A percentile compares a stretch with the other conserved stretches of the same genome.
Evolutionary conservation across 83 land plant species (phyloP).

Genomic region (Picea engelmannii): DNA sequence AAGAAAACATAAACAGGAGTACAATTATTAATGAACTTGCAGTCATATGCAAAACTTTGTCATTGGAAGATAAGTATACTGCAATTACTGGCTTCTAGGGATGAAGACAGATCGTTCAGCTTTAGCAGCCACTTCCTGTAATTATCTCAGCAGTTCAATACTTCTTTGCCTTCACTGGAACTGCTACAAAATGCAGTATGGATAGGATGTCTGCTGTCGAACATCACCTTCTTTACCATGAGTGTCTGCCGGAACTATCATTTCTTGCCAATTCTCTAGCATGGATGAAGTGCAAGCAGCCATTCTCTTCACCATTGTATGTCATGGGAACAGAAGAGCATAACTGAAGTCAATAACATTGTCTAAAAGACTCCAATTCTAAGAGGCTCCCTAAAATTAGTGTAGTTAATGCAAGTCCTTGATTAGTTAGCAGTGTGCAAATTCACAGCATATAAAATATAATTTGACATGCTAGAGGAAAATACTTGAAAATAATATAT

Average conservation of each 20-base stretch:
- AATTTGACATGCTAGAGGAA: no score
- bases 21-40: no score
- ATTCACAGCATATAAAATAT: no score
- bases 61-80: not conserved
- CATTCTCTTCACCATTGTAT: not conserved
- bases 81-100: slow-evolving; percentile 32
- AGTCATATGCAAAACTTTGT: no score
- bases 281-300: slow-evolving; percentile 31
- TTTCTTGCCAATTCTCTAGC: slow-evolving; percentile 37
- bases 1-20: no score
- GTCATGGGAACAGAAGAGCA: no score
- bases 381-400: no score
- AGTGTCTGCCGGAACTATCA: not conserved
- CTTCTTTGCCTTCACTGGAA: slow-evolving; percentile 35
- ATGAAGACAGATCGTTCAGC: slow-evolving; percentile 13
- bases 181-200: slow-evolving; percentile 49
- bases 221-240: slow-evolving; percentile 26
- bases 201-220: slow-evolving; percentile 36
- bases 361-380: no score
- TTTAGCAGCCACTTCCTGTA: not conserved
- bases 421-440: no score
- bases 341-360: no score
- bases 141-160: slow-evolving; percentile 27
- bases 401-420: no score
- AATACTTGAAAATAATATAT: no score